Base-by-base conservation (phyloP, 2,329 filamentous ascomycete species). In the Pseudocercospora fijiensis region DNA sequence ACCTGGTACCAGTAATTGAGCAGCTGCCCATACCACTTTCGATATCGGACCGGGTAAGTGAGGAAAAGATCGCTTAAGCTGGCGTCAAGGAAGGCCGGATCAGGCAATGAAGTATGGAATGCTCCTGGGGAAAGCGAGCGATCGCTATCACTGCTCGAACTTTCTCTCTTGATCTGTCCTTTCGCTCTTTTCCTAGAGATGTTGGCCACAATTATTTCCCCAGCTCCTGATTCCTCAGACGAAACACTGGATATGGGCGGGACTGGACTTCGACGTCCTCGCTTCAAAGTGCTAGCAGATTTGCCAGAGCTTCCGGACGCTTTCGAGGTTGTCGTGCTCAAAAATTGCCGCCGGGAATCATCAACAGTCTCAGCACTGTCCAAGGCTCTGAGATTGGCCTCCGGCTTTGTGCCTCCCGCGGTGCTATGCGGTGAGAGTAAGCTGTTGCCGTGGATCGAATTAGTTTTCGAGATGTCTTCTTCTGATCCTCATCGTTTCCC, bases 1-100 rank as follows among this genome's bases (percentile, higher is more conserved):
- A 65, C 60, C n/a, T 62, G 57, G 47, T 70, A 71, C 66, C 67
- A 70, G 30, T 66, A 67, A 59, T 68, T 65, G 26, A 68, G 63
- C 53, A 71, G 47, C 51, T 65, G 62, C 28, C 66, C 67, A 57
- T 65, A 71, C 69, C 69, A 71, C 9, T 47, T 62, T 53, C 64
- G 57, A 60, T 68, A 68, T 24, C 58, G 58, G 3, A 71, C 69
- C 4, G 69, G 69, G 43, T 69, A 68, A 2, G 67, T 68, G 20
- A 64, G 49, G 53, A 71, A 71, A 10, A 67, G 67, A 56, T 71
- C 69, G 52, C 61, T 60, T 57, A 64, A 62, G 58, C 65, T 68
- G 18, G 65, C 64, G 33, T 68, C 65, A 41, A 70, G 57, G 22
- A 63, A 61, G 7, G 43, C 18, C 6, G 62, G 63, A 37, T 68